Percentiles rank a stretch among this genome's conserved stretches.
Evolutionary conservation across 805 yeast species (phyloP).

Genomic region (Metschnikowia noctiluminum): DNA sequence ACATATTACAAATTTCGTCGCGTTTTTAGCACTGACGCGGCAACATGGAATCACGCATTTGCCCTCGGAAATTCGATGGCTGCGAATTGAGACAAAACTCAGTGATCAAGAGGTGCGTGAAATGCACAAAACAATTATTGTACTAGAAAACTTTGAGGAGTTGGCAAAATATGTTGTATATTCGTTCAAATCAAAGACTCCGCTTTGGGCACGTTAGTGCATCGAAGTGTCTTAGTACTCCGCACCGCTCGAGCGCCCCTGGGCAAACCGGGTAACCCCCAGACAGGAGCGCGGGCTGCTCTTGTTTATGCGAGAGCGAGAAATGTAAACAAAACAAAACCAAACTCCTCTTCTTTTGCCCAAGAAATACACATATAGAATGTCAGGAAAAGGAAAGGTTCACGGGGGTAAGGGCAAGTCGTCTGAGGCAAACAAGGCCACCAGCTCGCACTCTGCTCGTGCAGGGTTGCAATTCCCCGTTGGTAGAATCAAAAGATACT

Average conservation of each 20-base stretch:
- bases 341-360: slow-evolving; percentile 13
- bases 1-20: too few relatives aligned
- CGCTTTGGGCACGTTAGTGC: neutral
- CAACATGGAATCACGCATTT: too few relatives aligned
- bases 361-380: slow-evolving; percentile 22
- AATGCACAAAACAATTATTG: too few relatives aligned
- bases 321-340: slow-evolving; percentile 20
- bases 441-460: slow-evolving; percentile 89
- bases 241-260: neutral
- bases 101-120: too few relatives aligned
- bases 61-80: too few relatives aligned
- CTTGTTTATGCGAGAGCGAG: slow-evolving; percentile 11
- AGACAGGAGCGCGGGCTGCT: slow-evolving; percentile 5
- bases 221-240: neutral
- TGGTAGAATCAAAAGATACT: slow-evolving; percentile 96
- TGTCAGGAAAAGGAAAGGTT: slow-evolving; percentile 86
- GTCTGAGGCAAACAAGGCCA: slow-evolving; percentile 61
- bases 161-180: too few relatives aligned
- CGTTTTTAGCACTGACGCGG: too few relatives aligned
- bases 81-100: too few relatives aligned
- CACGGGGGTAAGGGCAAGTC: slow-evolving; percentile 97
- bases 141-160: too few relatives aligned
- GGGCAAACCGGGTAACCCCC: slow-evolving; percentile 10
- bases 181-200: neutral
- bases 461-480: slow-evolving; percentile 97